Evolutionary conservation across 805 yeast species (phyloP).

Genomic region (Candida taoyuanica): DNA sequence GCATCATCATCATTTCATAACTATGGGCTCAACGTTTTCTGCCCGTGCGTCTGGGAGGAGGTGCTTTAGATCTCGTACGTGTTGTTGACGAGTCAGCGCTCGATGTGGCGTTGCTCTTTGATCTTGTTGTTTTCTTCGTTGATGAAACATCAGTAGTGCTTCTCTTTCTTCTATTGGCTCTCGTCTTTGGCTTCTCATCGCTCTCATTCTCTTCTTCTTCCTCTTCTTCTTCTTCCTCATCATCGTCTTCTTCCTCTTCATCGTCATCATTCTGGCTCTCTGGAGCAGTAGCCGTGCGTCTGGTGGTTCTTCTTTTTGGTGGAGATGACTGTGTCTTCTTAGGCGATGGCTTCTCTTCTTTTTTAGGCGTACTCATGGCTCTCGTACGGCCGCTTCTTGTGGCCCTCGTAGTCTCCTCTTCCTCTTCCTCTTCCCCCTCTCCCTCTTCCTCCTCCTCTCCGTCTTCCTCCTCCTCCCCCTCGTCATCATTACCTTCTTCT

Average conservation of each 20-base stretch:
- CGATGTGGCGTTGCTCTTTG: neutral
- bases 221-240: conserved; percentile 9
- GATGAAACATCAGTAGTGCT: conserved; percentile 3
- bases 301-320: neutral
- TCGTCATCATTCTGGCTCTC: conserved; percentile 7
- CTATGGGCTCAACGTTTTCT: neutral
- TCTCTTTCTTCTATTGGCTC: conserved; percentile 5
- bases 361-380: neutral
- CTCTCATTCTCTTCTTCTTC: conserved; percentile 18
- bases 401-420: neutral
- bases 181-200: conserved; percentile 4
- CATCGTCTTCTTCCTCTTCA: conserved; percentile 12
- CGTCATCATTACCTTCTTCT: neutral
- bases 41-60: neutral
- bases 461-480: neutral
- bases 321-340: neutral
- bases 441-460: neutral
- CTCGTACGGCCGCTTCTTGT: neutral
- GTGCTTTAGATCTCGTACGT: neutral
- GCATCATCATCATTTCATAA: neutral
- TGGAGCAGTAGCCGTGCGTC: neutral
- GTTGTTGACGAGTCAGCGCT: neutral
- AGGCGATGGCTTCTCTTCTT: neutral
- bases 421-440: conserved; percentile 4
- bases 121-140: conserved; percentile 9